Evolutionary conservation across 1,139 yeast species (phyloP).

Genomic region (Candida frijolesensis): DNA sequence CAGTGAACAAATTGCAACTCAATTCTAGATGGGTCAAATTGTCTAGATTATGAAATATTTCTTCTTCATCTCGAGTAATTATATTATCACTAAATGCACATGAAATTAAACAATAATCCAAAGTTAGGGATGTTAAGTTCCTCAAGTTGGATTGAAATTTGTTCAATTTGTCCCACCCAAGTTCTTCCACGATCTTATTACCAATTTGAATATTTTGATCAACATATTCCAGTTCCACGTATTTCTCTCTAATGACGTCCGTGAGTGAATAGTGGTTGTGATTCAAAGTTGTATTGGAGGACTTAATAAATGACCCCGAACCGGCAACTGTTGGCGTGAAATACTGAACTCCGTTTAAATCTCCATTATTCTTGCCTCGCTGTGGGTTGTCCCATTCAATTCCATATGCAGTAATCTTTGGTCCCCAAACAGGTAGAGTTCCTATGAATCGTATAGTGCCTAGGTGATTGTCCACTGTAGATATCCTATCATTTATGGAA

Average conservation of each 20-base stretch:
- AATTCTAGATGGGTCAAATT: slow-evolving; percentile 54
- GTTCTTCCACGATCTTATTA: slow-evolving; percentile 56
- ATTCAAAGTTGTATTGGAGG: slow-evolving; percentile 33
- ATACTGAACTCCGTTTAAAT: slow-evolving; percentile 60
- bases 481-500: slow-evolving; percentile 45
- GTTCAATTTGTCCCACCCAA: slow-evolving; percentile 64
- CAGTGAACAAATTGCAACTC: slow-evolving; percentile 57
- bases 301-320: slow-evolving; percentile 72
- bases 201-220: slow-evolving; percentile 44
- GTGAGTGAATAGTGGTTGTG: slow-evolving; percentile 32
- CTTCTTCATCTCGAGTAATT: neutral
- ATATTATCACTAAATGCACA: slow-evolving; percentile 16
- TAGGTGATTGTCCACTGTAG: slow-evolving; percentile 41
- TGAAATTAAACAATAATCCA: slow-evolving; percentile 41
- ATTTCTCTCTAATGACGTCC: slow-evolving; percentile 53
- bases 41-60: slow-evolving; percentile 19
- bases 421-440: slow-evolving; percentile 58
- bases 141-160: slow-evolving; percentile 48
- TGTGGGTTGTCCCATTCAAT: slow-evolving; percentile 81
- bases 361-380: slow-evolving; percentile 82
- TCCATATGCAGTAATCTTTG: slow-evolving; percentile 55
- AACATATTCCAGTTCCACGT: slow-evolving; percentile 27
- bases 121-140: slow-evolving; percentile 49
- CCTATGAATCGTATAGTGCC: slow-evolving; percentile 74
- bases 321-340: slow-evolving; percentile 41